Evolutionary conservation across 2,329 filamentous ascomycete genomes (phyloP).

Genomic region (Colletotrichum caudatum): DNA sequence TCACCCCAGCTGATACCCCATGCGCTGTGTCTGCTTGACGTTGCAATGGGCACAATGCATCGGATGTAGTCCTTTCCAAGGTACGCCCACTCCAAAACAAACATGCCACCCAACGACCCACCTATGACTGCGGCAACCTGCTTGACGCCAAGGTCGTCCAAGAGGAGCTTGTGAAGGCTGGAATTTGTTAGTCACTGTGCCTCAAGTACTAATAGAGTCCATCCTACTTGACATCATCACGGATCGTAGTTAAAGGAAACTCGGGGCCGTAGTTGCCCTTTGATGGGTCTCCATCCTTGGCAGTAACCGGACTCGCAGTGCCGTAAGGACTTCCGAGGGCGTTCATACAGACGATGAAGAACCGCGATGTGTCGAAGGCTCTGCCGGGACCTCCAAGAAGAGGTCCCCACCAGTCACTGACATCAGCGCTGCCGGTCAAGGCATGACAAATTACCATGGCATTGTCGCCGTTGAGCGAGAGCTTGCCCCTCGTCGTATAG

Average conservation of each 20-base stretch:
- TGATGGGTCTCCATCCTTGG: slow-evolving; percentile 81
- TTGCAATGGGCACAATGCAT: slow-evolving; percentile 85
- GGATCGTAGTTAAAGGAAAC: slow-evolving; percentile 93
- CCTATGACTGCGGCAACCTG: slow-evolving; percentile 84
- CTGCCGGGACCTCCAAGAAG: slow-evolving; percentile 81
- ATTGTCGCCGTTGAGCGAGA: slow-evolving; percentile 71
- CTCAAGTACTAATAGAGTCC: not conserved
- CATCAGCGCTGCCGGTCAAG: slow-evolving; percentile 86
- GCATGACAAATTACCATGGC: slow-evolving; percentile 86
- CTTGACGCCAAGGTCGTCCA: slow-evolving; percentile 83
- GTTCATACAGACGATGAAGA: slow-evolving; percentile 90
- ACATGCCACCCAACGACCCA: slow-evolving; percentile 89
- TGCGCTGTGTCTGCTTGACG: slow-evolving; percentile 85
- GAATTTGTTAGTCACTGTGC: slow-evolving; percentile 37
- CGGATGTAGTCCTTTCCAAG: slow-evolving; percentile 88
- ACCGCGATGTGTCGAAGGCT: slow-evolving; percentile 84
- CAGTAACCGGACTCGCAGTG: slow-evolving; percentile 88
- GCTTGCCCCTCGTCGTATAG: slow-evolving; percentile 73
- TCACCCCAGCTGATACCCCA: slow-evolving; percentile 95
- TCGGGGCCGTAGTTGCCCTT: slow-evolving; percentile 91
- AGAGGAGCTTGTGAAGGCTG: slow-evolving; percentile 81
- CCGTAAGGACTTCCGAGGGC: slow-evolving; percentile 88
- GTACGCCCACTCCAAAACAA: slow-evolving; percentile 92
- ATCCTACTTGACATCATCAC: slow-evolving; percentile 92
- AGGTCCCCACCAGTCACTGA: slow-evolving; percentile 90